These are phyloP conservation scores for Parafenestella ontariensis DNA, from an alignment of 2,329 filamentous ascomycete genomes.

Conservation along the genomic window DNA sequence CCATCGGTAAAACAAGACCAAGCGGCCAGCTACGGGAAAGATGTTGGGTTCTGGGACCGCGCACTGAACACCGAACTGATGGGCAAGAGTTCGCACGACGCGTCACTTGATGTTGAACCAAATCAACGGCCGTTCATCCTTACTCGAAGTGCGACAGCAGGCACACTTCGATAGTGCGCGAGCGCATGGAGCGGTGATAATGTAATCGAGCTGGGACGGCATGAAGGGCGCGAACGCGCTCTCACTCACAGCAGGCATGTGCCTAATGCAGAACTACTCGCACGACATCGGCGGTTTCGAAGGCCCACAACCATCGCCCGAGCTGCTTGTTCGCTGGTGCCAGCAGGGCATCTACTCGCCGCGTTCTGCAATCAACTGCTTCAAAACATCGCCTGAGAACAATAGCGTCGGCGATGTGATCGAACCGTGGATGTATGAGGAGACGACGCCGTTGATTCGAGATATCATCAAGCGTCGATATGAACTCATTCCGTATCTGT, in stretches of 20 bases:
- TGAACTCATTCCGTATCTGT: constrained; percentile 74
- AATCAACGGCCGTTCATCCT: constrained; percentile 70
- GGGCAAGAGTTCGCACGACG: constrained; percentile 74
- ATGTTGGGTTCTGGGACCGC: constrained; percentile 73
- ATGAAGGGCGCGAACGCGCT: constrained; percentile 76
- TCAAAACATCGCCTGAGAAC: constrained; percentile 72
- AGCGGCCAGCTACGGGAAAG: constrained; percentile 49
- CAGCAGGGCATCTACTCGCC: constrained; percentile 74
- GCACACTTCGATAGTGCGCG: constrained; percentile 73
- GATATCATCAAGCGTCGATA: constrained; percentile 73
- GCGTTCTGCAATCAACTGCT: constrained; percentile 79
- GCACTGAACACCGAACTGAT: constrained; percentile 74
- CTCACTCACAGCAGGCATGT: constrained; percentile 72
- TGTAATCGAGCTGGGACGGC: constrained; percentile 73
- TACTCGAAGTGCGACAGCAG: constrained; percentile 73
- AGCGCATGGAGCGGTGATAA: constrained; percentile 80
- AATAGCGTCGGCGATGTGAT: constrained; percentile 75
- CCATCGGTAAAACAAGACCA: constrained; percentile 36
- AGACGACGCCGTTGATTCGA: constrained; percentile 68
- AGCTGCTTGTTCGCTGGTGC: constrained; percentile 75
- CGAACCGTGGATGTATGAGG: constrained; percentile 79
- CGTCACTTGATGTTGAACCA: constrained; percentile 65
- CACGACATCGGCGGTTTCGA: constrained; percentile 81
- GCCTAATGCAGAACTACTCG: constrained; percentile 72
- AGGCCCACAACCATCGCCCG: constrained; percentile 73